A percentile compares a stretch with the other conserved stretches of the same genome.
These are phyloP conservation scores for Linderniella brevidens DNA, from an alignment of 257 asterid species.

Conservation along the genomic window DNA sequence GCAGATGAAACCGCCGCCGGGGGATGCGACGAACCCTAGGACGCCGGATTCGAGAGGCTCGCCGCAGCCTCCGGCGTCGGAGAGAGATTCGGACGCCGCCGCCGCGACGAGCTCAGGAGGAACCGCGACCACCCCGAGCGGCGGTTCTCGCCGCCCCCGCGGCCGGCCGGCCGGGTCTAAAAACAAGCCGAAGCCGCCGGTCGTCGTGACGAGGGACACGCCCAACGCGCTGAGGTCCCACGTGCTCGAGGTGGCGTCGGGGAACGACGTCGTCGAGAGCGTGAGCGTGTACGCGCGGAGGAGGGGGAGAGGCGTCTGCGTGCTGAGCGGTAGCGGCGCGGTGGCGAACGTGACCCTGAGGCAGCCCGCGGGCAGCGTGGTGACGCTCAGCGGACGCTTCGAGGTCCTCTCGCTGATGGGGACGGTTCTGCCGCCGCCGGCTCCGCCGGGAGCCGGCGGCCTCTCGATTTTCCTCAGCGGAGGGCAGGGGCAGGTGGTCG, in stretches of 20 bases:
- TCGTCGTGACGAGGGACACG: not conserved
- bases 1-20: no score
- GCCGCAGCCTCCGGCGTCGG: no score
- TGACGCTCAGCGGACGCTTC: not conserved
- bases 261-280: constrained; percentile 6
- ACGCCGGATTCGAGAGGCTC: no score
- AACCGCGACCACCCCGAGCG: no score
- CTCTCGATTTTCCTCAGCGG: not conserved
- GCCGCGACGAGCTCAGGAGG: no score
- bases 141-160: not conserved
- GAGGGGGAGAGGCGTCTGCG: constrained; percentile 3
- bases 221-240: constrained; percentile 2
- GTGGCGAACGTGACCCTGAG: constrained; percentile 4
- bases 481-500: constrained; percentile 3
- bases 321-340: constrained; percentile 3
- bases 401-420: not conserved
- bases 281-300: not conserved
- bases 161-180: constrained; percentile 1
- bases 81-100: no score
- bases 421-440: constrained; percentile 5
- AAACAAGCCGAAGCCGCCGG: constrained; percentile 1
- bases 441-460: not conserved
- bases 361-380: constrained; percentile 4
- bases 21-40: no score
- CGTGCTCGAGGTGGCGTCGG: constrained; percentile 1